Conservation (phyloP, 2,329 filamentous ascomycete species). For the Arthrobotrys megalospora region DNA sequence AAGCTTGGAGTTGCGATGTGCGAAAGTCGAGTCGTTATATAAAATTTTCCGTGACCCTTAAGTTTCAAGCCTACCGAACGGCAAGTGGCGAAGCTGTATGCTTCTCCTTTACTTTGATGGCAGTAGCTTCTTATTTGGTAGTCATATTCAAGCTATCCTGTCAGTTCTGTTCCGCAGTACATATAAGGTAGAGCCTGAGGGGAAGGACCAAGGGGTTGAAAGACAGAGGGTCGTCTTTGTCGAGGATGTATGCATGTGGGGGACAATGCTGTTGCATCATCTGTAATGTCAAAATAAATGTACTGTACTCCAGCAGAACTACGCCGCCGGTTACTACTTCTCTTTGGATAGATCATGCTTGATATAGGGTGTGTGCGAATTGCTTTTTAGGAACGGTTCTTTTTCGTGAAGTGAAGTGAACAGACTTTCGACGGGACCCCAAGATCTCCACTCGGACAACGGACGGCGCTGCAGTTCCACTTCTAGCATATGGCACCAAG, state of each 20-base stretch:
- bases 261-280: constrained; percentile 61
- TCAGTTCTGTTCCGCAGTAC: constrained; percentile 57
- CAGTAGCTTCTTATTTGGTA: constrained; percentile 61
- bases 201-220: constrained; percentile 54
- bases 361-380: constrained; percentile 59
- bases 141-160: constrained; percentile 59
- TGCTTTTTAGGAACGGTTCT: constrained; percentile 57
- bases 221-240: constrained; percentile 53
- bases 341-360: constrained; percentile 54
- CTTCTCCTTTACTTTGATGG: constrained; percentile 55
- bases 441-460: constrained; percentile 60
- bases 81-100: constrained; percentile 60
- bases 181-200: constrained; percentile 56
- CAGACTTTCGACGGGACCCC: constrained; percentile 58
- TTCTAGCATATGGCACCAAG: constrained; percentile 59
- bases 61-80: constrained; percentile 56
- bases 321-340: constrained; percentile 45
- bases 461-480: constrained; percentile 57
- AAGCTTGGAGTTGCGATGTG: constrained; percentile 61
- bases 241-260: constrained; percentile 61
- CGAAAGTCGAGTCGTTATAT: constrained; percentile 61
- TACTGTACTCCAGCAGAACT: constrained; percentile 55
- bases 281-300: constrained; percentile 60
- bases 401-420: constrained; percentile 48
- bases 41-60: constrained; percentile 55